Percentiles rank a stretch among this genome's conserved stretches.
These are phyloP conservation scores for Ulmus americana DNA, from an alignment of 331 rosid genomes.

Conservation along the genomic window DNA sequence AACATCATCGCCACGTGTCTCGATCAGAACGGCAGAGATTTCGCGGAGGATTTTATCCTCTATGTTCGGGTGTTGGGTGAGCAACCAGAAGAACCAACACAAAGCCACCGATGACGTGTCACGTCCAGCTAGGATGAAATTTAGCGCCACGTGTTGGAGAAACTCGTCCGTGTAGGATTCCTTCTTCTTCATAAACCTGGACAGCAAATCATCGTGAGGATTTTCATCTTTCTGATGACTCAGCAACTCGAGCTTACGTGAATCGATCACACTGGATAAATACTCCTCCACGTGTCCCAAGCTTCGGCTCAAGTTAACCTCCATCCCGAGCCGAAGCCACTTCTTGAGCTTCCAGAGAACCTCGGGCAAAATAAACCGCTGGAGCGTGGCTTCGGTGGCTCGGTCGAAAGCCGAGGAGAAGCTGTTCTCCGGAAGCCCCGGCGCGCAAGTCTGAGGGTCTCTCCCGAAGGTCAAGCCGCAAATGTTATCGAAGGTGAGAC, in stretches of 20 bases:
- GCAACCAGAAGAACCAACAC: slow-evolving; percentile 82
- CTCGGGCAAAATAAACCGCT: slow-evolving; percentile 68
- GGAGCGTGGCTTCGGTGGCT: slow-evolving; percentile 86
- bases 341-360: slow-evolving; percentile 69
- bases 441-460: slow-evolving; percentile 61
- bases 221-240: slow-evolving; percentile 53
- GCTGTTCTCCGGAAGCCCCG: slow-evolving; percentile 43
- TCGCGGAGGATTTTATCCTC: slow-evolving; percentile 61
- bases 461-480: slow-evolving; percentile 84
- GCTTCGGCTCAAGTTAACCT: slow-evolving; percentile 74
- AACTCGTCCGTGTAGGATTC: slow-evolving; percentile 57
- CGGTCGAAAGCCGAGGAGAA: slow-evolving; percentile 70
- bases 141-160: slow-evolving; percentile 77
- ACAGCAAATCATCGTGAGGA: slow-evolving; percentile 66
- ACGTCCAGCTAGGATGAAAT: slow-evolving; percentile 89
- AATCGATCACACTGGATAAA: slow-evolving; percentile 60
- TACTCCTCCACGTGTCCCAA: slow-evolving; percentile 51
- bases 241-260: slow-evolving; percentile 65
- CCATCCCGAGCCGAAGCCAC: slow-evolving; percentile 84
- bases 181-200: slow-evolving; percentile 81
- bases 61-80: slow-evolving; percentile 48
- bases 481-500: slow-evolving; percentile 85
- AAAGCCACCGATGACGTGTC: slow-evolving; percentile 77
- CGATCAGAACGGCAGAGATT: slow-evolving; percentile 46
- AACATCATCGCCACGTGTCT: slow-evolving; percentile 57